Percentiles rank a stretch among this genome's conserved stretches.
These are phyloP conservation scores for Beauveria medogensis DNA, from an alignment of 2,329 filamentous ascomycete genomes.

Conservation along the genomic window DNA sequence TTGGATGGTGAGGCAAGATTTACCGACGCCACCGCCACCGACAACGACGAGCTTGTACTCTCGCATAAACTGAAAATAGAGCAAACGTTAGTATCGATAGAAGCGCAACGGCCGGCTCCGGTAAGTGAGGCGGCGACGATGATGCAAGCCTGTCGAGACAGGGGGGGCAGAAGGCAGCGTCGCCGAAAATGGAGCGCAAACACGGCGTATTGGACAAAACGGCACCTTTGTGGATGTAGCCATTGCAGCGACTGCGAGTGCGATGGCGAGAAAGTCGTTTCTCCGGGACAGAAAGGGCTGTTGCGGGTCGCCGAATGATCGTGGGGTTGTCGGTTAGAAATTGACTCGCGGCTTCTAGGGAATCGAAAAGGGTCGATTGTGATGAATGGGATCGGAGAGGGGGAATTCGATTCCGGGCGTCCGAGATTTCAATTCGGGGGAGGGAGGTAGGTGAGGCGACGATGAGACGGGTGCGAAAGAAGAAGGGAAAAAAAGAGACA, in stretches of 20 bases:
- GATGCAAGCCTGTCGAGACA: no score
- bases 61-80: conserved; percentile 59
- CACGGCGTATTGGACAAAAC: not conserved
- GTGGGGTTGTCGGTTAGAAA: conserved; percentile 3
- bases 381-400: not conserved
- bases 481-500: not conserved
- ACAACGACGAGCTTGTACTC: conserved; percentile 97
- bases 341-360: conserved; percentile 2
- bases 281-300: conserved; percentile 1
- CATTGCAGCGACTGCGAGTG: conserved; percentile 9
- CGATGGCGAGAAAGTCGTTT: not conserved
- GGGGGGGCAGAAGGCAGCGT: not conserved
- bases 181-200: not conserved
- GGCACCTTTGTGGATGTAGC: conserved; percentile 12
- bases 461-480: not conserved
- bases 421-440: not conserved
- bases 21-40: conserved; percentile 95
- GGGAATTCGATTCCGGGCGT: not conserved
- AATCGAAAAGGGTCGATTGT: not conserved
- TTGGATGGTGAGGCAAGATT: conserved; percentile 98
- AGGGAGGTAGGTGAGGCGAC: not conserved
- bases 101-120: no score
- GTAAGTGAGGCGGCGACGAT: no score
- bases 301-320: conserved; percentile 8
- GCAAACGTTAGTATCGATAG: not conserved